Percentiles rank a stretch among this genome's conserved stretches.
These are phyloP conservation scores for Metarhizium humberi DNA, from an alignment of 2,329 filamentous ascomycete species.

Conservation along the genomic window DNA sequence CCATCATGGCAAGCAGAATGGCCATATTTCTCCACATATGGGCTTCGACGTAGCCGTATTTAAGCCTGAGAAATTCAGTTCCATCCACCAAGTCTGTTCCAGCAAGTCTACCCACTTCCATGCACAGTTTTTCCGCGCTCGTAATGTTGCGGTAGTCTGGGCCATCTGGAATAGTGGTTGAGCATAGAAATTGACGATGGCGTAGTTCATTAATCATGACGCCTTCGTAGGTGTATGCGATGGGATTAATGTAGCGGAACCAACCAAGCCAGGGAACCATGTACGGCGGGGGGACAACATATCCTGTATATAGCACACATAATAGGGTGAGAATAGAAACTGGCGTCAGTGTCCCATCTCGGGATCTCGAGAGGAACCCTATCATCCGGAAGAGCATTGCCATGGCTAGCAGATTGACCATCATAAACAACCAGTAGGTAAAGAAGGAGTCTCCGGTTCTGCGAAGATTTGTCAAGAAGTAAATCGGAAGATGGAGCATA, in stretches of 20 bases:
- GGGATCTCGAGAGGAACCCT: conserved; percentile 61
- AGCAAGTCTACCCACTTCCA: too few species aligned
- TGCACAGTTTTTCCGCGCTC: conserved; percentile 25
- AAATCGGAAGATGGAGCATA: conserved; percentile 64
- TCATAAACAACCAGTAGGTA: conserved; percentile 52
- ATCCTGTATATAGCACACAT: conserved; percentile 61
- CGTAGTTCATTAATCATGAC: conserved; percentile 78
- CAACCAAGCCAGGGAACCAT: conserved; percentile 75
- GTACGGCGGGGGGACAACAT: conserved; percentile 53
- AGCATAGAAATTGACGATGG: conserved; percentile 46
- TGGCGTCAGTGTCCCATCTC: conserved; percentile 53
- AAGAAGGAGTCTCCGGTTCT: conserved; percentile 65
- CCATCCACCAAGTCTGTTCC: too few species aligned
- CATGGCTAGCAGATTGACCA: conserved; percentile 70
- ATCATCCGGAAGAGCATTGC: conserved; percentile 79
- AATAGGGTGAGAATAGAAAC: conserved; percentile 51
- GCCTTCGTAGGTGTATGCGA: conserved; percentile 71
- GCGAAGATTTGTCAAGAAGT: conserved; percentile 82
- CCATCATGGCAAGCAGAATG: too few species aligned
- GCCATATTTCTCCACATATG: too few species aligned
- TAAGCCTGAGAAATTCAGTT: too few species aligned
- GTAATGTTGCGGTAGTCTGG: too few species aligned
- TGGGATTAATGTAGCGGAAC: conserved; percentile 72
- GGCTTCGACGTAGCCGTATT: too few species aligned
- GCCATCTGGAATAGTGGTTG: conserved; percentile 1